Evolutionary conservation across 441 rosid species (phyloP), one percentile per base, ranked within the genome.

Genomic region (Syzygium malaccense): DNA sequence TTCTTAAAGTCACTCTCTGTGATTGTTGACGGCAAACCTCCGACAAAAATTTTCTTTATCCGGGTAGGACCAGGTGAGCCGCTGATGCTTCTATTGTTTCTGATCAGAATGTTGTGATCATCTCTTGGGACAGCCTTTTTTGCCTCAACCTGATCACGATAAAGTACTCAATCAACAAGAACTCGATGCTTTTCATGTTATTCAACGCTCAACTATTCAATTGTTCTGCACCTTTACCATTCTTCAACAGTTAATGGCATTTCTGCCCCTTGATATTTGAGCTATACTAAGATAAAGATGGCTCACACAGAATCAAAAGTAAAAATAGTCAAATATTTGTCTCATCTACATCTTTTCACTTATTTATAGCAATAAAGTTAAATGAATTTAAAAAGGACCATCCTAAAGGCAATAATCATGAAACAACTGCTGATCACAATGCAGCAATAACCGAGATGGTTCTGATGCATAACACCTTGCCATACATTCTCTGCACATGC

Each of bases 71-170:
- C 91, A 55, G 95, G 96, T 58, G 95, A 94, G 62, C 94, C 95
- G 48, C 94, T 94, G 53, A 92, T 90, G 89, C 94, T 92, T 53
- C 87, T 85, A 91, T 87, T 88, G 89, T 87, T 94, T 91, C 93
- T 93, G 92, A 86, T 93, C 58, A 92, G 86, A 18, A 92, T 92
- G 91, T 88, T 89, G 89, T 93, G 96, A 91, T 94, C 97, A 90
- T 95, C 97, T 89, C 97, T 92, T 8, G 96, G 97, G 88, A 95
- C 96, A 45, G 97, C 97, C 92, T 94, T 95, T 92, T 95, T 95
- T 25, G 96, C 97, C 92, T 95, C 97, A 88, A 95, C 97, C 97
- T 95, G 94, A 85, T 87, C 89, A 89, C 64, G 89, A 71, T 71
- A 51, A 79, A 89, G 55, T 53, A 71, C 53, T 87, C 83, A 85